Percentiles rank a stretch among this genome's conserved stretches.
phyloP scores from a whole-genome alignment of 192 early-diverging fungal species.

The Mortierella antarctica region DNA sequence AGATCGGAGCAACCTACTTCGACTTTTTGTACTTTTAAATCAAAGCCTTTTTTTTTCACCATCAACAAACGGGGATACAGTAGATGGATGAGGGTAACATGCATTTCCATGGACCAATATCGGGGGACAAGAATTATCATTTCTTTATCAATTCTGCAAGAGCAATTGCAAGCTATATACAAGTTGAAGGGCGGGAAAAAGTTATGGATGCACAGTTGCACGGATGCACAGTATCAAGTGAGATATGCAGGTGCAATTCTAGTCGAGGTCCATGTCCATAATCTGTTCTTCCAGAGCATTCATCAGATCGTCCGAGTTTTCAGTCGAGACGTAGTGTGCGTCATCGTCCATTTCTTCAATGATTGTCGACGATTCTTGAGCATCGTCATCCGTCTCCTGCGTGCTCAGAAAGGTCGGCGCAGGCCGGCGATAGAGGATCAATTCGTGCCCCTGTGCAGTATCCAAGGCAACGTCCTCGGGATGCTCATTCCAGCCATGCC shows the following conservation, averaged over 20 bases:
- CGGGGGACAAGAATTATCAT: too few species aligned
- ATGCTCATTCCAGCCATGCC: neutral
- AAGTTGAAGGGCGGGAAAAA: neutral
- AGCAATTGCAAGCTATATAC: conserved; percentile 6
- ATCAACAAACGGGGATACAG: too few species aligned
- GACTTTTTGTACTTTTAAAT: too few species aligned
- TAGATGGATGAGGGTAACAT: too few species aligned
- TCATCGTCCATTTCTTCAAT: conserved; percentile 36
- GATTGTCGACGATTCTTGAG: neutral
- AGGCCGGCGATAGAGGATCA: conserved; percentile 29
- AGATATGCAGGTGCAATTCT: neutral
- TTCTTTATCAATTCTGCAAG: too few species aligned
- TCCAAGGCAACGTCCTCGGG: neutral
- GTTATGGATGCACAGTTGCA: neutral
- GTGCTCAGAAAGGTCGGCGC: conserved; percentile 10
- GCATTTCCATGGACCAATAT: too few species aligned
- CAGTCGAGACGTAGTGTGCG: neutral
- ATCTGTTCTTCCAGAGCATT: conserved; percentile 30
- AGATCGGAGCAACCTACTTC: too few species aligned
- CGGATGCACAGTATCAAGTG: neutral
- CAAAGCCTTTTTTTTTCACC: too few species aligned
- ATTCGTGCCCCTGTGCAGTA: conserved; percentile 24
- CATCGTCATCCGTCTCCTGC: neutral
- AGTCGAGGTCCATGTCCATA: conserved; percentile 51
- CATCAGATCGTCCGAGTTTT: neutral